Evolutionary conservation across 2,329 filamentous ascomycete species (phyloP).

Genomic region (Clonostachys byssicola): DNA sequence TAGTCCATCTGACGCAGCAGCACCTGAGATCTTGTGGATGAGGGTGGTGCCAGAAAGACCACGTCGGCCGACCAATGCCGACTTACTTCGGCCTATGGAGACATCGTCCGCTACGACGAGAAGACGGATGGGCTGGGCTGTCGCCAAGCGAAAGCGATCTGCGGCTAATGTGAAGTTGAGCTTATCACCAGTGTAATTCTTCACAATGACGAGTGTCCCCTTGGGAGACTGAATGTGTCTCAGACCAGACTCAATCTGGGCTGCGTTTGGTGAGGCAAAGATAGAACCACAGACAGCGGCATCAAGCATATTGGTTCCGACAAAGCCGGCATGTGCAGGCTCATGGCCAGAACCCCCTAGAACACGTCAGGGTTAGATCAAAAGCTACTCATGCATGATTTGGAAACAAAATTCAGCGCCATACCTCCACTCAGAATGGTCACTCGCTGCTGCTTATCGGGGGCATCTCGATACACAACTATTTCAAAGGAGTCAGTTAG

Average conservation of each 20-base stretch:
- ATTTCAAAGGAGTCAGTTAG: too few species aligned
- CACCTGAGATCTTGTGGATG: not conserved
- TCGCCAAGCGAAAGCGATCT: not conserved
- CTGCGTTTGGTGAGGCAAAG: conserved; percentile 60
- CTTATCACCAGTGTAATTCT: not conserved
- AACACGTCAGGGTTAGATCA: too few species aligned
- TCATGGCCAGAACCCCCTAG: conserved; percentile 56
- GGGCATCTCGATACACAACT: too few species aligned
- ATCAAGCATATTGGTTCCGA: conserved; percentile 58
- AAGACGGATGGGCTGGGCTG: conserved; percentile 35
- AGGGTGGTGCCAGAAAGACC: conserved; percentile 41
- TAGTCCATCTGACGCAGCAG: conserved; percentile 23
- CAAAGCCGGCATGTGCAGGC: conserved; percentile 58
- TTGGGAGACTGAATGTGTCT: not conserved
- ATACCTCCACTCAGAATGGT: too few species aligned
- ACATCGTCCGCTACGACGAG: not conserved
- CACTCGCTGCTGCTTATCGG: too few species aligned
- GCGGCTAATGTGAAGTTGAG: not conserved
- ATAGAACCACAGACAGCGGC: conserved; percentile 63
- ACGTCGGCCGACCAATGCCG: conserved; percentile 41
- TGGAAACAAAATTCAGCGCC: too few species aligned
- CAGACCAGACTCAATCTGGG: conserved; percentile 39
- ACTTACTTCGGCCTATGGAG: conserved; percentile 48
- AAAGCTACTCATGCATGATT: too few species aligned
- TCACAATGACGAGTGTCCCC: conserved; percentile 42